Evolutionary conservation across 2,329 filamentous ascomycete species (phyloP).

Genomic region (Trichoderma sp.): DNA sequence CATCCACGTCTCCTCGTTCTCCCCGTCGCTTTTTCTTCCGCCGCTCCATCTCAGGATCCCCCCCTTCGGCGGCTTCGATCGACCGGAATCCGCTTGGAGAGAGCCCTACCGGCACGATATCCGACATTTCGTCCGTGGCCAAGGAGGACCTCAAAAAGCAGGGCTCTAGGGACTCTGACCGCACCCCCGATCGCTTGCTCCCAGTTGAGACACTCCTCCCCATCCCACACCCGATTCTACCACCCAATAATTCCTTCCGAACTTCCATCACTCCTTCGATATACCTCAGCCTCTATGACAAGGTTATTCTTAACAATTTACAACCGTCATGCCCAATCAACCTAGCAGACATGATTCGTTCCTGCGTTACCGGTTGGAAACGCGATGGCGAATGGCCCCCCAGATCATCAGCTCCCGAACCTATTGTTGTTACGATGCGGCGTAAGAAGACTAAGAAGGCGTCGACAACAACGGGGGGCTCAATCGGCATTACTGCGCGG

Average conservation of each 20-base stretch:
- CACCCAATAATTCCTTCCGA: slow-evolving; percentile 71
- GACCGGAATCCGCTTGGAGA: slow-evolving; percentile 20
- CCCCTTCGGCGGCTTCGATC: slow-evolving; percentile 29
- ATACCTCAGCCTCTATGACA: slow-evolving; percentile 83
- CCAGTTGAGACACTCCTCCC: slow-evolving; percentile 66
- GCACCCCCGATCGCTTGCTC: slow-evolving; percentile 22
- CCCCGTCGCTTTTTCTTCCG: slow-evolving; percentile 51
- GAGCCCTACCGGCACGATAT: slow-evolving; percentile 38
- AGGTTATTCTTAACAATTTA: slow-evolving; percentile 75
- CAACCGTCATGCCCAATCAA: slow-evolving; percentile 88
- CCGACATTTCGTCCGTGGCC: slow-evolving; percentile 42
- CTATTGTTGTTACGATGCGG: slow-evolving; percentile 35
- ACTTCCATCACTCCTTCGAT: slow-evolving; percentile 68
- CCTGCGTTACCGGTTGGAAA: slow-evolving; percentile 89
- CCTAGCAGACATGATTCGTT: slow-evolving; percentile 72
- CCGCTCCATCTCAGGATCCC: slow-evolving; percentile 43
- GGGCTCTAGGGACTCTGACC: slow-evolving; percentile 34
- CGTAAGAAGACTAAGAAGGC: slow-evolving; percentile 38
- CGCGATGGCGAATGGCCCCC: slow-evolving; percentile 88
- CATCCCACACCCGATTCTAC: slow-evolving; percentile 68
- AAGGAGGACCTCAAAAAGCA: slow-evolving; percentile 37
- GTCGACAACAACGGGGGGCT: slow-evolving; percentile 25
- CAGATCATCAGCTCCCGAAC: slow-evolving; percentile 43
- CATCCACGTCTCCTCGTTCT: slow-evolving; percentile 45
- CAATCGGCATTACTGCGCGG: slow-evolving; percentile 33